Base-by-base conservation (phyloP, 805 yeast genomes). In the Kockiozyma suomiensis region DNA sequence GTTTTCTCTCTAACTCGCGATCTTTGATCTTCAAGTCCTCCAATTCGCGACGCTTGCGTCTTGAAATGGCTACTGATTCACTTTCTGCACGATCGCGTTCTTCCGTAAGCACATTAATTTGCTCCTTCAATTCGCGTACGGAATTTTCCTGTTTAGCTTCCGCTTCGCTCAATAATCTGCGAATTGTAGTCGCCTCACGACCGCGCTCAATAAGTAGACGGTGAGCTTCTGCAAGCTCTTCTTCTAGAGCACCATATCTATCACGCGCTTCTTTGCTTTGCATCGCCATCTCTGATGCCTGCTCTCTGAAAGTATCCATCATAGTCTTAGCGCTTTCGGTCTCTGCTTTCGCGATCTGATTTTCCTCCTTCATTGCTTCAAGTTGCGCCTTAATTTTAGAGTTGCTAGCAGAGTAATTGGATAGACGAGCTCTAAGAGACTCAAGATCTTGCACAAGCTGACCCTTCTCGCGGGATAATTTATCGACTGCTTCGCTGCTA, bases 161-260 rank as follows among this genome's bases (percentile, higher is more conserved):
- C 4, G 82, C 79, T 47, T 90, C 96, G 48, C 82, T 72, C 30
- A 92, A 70, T 40, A 90, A 72, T 59, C 88, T 77, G 66, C 96
- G 80, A 73, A 91, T 82, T 0, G 90, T 84, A 1, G 85, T 78
- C 0, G 90, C 80, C 73, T 93, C 98, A 52, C 92, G 78, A 0
- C 88, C 84, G 61, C 96, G 82, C 69, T 91, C 97, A 69, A 86
- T 94, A 1, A 92, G 73, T 72, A 85, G 78, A 33, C 82, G 81
- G 56, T 90, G 81, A 3, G 88, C 77, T 59, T 92, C 97, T 10
- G 81, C 76, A n/a, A 93, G 74, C 69, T 92, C 97, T 58, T 90
- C 96, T 66, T 88, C 91, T 30, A 92, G 71, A 1, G 84, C 81
- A 58, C 88, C 91, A 23, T 82, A 77, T 63, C 82, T 80, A 54